Percentiles rank a stretch among this genome's conserved stretches.
These are phyloP conservation scores for Agrostemma githago DNA, from an alignment of 148 eudicot species.

Conservation along the genomic window DNA sequence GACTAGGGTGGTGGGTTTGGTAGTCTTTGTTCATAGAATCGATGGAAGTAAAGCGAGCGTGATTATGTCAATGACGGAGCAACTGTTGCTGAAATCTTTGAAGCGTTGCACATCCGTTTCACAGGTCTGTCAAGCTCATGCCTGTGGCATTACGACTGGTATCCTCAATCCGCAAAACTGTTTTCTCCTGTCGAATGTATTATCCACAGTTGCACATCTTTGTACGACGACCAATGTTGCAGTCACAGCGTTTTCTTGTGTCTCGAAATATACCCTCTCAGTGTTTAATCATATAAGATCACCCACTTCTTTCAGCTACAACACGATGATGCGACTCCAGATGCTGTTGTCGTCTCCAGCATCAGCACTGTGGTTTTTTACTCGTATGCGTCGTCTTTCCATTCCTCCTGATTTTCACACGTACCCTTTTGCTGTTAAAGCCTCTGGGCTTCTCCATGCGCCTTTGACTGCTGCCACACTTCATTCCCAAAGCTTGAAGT, in stretches of 20 bases:
- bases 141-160: slow-evolving; percentile 52
- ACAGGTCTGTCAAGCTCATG: slow-evolving; percentile 66
- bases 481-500: slow-evolving; percentile 51
- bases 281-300: slow-evolving; percentile 44
- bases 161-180: slow-evolving; percentile 33
- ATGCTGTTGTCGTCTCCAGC: slow-evolving; percentile 46
- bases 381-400: slow-evolving; percentile 47
- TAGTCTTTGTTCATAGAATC: background rate
- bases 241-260: slow-evolving; percentile 6
- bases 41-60: slow-evolving; percentile 8
- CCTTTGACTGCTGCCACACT: slow-evolving; percentile 32
- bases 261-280: slow-evolving; percentile 40
- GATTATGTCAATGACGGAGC: slow-evolving; percentile 12
- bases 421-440: slow-evolving; percentile 74
- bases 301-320: slow-evolving; percentile 65
- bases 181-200: slow-evolving; percentile 44
- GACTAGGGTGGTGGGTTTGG: background rate
- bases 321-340: slow-evolving; percentile 62
- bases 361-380: slow-evolving; percentile 40
- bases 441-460: slow-evolving; percentile 36
- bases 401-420: slow-evolving; percentile 63
- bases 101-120: slow-evolving; percentile 46
- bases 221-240: slow-evolving; percentile 9
- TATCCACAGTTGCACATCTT: slow-evolving; percentile 35
- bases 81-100: slow-evolving; percentile 19